phyloP scores from a whole-genome alignment of 2,329 filamentous ascomycete species.

The Hymenoscyphus occultus region DNA sequence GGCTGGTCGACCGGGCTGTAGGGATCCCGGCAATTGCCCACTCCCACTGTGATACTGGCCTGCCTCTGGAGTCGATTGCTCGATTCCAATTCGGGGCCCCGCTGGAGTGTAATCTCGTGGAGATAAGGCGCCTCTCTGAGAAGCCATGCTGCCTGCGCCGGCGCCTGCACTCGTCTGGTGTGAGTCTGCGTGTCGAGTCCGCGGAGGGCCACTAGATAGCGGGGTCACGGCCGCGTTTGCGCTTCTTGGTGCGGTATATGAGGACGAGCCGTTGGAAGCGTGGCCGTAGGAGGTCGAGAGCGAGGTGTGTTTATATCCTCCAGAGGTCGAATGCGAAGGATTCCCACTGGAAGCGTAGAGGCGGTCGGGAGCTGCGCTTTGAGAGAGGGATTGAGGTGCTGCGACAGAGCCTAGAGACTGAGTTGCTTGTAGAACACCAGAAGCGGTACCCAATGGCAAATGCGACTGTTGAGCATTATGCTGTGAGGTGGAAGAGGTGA shows the following conservation, averaged over 20 bases:
- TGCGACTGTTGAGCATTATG: constrained; percentile 28
- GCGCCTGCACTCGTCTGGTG: constrained; percentile 48
- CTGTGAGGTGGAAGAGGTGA: constrained; percentile 1
- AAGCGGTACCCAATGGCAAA: constrained; percentile 23
- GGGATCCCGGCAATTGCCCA: constrained; percentile 53
- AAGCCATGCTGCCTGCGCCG: constrained; percentile 32
- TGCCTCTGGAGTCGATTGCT: constrained; percentile 51
- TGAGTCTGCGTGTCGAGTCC: constrained; percentile 52
- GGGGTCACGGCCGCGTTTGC: constrained; percentile 35
- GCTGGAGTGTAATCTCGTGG: constrained; percentile 47
- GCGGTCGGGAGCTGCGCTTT: constrained; percentile 39
- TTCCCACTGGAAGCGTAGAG: constrained; percentile 40
- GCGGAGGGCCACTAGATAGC: constrained; percentile 49
- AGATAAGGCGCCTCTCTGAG: constrained; percentile 32
- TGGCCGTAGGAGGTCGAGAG: constrained; percentile 20
- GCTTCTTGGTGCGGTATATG: constrained; percentile 24
- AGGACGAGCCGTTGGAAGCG: constrained; percentile 27
- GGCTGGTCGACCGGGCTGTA: constrained; percentile 57
- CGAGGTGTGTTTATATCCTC: constrained; percentile 11
- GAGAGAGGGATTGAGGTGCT: constrained; percentile 26
- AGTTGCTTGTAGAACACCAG: constrained; percentile 33
- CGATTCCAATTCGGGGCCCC: constrained; percentile 55
- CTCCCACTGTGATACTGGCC: constrained; percentile 45
- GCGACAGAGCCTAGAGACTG: constrained; percentile 33
- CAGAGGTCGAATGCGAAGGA: constrained; percentile 33